Base-by-base conservation (phyloP, 352 stramenopile genomes). In the Pythium dissimile region DNA sequence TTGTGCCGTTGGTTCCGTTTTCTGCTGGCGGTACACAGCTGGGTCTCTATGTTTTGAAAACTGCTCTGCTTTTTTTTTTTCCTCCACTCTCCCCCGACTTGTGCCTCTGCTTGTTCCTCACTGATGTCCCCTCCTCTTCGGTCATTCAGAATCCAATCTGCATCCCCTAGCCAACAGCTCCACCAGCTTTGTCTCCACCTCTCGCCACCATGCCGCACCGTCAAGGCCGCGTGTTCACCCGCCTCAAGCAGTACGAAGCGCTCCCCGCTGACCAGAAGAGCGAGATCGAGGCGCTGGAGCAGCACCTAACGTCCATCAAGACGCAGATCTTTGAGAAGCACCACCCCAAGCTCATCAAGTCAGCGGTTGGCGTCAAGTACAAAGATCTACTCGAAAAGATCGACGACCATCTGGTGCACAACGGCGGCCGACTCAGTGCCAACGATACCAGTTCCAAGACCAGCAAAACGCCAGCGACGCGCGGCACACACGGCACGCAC, bases 281-380 rank as follows among this genome's bases (percentile, higher is more conserved):
- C 11, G 45, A 55, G 24, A 26, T 50, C 18, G 32, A 54, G 37
- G 46, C 55, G 11, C 24, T 67, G 61, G 44, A 65, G 73, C 46
- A 58, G 56, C 38, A 68, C 24, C 62, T 83, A 38, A 71, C 52
- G 28, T 66, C 76, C 47, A 77, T 75, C 50, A 71, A 80, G 59
- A 54, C 45, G 11, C 27, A 44, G 7, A 30, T 65, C 30, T 65
- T 65, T 16, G 41, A 15, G 6, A 24, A 43, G 32, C 57, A 65
- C 49, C 57, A 54, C 26, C 62, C 74, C 34, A 64, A 63, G 15
- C 54, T 80, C 21, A 54, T 67, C 27, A 77, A 77, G 47, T 66
- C 76, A 54, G 60, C 67, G 20, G 66, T 69, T 54, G 75, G 72
- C 46, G 66, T 69, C 21, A 67, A 67, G 26, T 67, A 67, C 34